A percentile compares a stretch with the other conserved stretches of the same genome.
phyloP scores from a whole-genome alignment of 1,284 basidiomycete species.

The Austroboletus niveus region DNA sequence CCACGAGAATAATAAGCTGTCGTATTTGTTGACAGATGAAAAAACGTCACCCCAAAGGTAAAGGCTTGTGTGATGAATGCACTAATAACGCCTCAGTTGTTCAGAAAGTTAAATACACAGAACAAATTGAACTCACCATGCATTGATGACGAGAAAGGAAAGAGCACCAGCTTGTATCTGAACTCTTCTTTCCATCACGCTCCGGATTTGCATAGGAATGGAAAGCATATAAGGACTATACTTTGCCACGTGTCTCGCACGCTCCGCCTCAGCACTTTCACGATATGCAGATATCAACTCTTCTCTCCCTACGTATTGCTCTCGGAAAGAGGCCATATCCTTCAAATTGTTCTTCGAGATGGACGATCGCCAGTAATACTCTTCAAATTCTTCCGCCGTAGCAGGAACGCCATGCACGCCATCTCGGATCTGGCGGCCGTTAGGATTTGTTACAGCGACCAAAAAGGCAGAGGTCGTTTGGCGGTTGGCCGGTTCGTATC shows the following conservation, averaged over 20 bases:
- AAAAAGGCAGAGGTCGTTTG: slow-evolving; percentile 75
- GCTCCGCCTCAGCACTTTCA: slow-evolving; percentile 51
- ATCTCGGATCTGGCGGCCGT: slow-evolving; percentile 51
- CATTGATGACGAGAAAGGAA: slow-evolving; percentile 37
- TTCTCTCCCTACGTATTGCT: slow-evolving; percentile 37
- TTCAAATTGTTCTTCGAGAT: slow-evolving; percentile 29
- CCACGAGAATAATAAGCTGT: slow-evolving; percentile 77
- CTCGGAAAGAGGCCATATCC: slow-evolving; percentile 38
- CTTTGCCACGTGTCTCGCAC: slow-evolving; percentile 40
- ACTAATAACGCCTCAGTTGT: slow-evolving; percentile 7
- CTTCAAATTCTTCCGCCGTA: slow-evolving; percentile 61
- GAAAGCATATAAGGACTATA: slow-evolving; percentile 49
- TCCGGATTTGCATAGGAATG: slow-evolving; percentile 60
- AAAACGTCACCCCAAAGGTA: slow-evolving; percentile 78
- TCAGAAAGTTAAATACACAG: slow-evolving; percentile 28
- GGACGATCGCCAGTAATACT: slow-evolving; percentile 34
- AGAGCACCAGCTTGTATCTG: slow-evolving; percentile 66
- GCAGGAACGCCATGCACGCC: slow-evolving; percentile 54
- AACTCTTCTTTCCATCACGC: slow-evolving; percentile 62
- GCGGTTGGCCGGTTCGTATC: slow-evolving; percentile 56
- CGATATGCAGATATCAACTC: slow-evolving; percentile 42
- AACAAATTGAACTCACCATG: slow-evolving; percentile 27
- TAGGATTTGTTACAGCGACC: slow-evolving; percentile 56
- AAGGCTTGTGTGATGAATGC: slow-evolving; percentile 63
- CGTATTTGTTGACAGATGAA: slow-evolving; percentile 59